Base-by-base conservation (phyloP, 2,329 filamentous ascomycete genomes). In the Lachnellula subtilissima region DNA sequence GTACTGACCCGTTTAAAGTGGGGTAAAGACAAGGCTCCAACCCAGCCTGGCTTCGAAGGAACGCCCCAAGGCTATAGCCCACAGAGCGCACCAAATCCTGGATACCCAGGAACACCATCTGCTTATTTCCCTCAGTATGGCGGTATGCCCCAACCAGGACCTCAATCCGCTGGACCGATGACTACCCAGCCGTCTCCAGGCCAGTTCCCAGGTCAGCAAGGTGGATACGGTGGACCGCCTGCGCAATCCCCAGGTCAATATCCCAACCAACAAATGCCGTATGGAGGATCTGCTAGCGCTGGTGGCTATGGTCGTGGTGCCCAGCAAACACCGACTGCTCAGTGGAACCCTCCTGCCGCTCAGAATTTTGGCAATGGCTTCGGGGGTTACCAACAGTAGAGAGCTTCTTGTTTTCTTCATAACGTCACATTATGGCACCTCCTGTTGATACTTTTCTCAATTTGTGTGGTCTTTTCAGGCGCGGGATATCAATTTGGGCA, bases 11-110 rank as follows among this genome's bases (percentile, higher is more conserved):
- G 64, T 50, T 60, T 65, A 40, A 70, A 97, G 93, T 99, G 94
- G 94, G 94, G 94, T 72, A 99, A 99, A 78, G 94, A 99, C 75
- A 96, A 96, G 76, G 91, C 92, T 52, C 91, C 94, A 28, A 91
- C 85, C 40, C 60, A 62, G 64, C 81, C 88, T 68, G 88, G 87
- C 65, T 95, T 96, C 67, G 89, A 90, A 65, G 93, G 89, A 71
- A 86, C 88, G 65, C 87, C 82, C 66, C 82, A 83, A 70, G 75
- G 78, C 23, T 87, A 84, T 68, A 86, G 83, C 66, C 84, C 92
- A 53, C 89, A 92, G 71, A 89, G 85, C 67, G 87, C 81, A 65
- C 86, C 84, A 74, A 86, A 81, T 64, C 84, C 82, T 53, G 78
- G 80, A 54, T 96, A 87, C 70, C 87, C 89, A 61, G 89, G 86